Base-by-base conservation (phyloP, 2,329 filamentous ascomycete species). In the Dothideomycetes sp. region DNA sequence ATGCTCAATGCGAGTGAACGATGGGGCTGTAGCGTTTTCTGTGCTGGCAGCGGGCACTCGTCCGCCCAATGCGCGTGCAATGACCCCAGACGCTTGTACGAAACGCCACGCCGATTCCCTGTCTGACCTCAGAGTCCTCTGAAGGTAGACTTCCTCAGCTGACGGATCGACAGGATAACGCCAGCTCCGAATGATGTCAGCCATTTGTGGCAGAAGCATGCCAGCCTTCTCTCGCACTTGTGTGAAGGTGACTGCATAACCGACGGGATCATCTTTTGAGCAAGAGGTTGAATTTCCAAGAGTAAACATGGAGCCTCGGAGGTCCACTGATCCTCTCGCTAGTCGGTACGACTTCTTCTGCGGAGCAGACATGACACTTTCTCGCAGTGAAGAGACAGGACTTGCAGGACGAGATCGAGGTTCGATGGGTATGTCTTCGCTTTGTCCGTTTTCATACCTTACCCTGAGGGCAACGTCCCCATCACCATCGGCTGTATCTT, bases 61-160 rank as follows among this genome's bases (percentile, higher is more conserved):
- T 1, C 72, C 73, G 16, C 72, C 74, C n/a, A 81, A 59, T 1
- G 69, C 67, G 36, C 70, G 63, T 12, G 74, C 64, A 13, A 80
- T 56, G 3, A 71, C 74, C 18, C 76, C 78, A 25, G 73, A 65
- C 30, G 74, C 76, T 56, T 80, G 78, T 2, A 79, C 70, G 52
- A 80, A 80, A 43, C 75, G 68, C 53, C 73, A 70, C 22, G 69
- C 64, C 13, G 71, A 64, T 46, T 74, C 70, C 27, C 76, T 70
- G 47, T 72, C 67, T 20, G 66, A 65, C 22, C 75, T 71, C 17
- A 78, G 61, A 7, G 68, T 69, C 48, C 73, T 70, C 49, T 80
- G 74, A 5, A 73, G 54, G 9, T 60, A 53, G 9, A 80, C 68
- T 27, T 73, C 68, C 16, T 73, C 65, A 2, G 60, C 56, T 9